Evolutionary conservation across 495 filamentous ascomycete genomes (phyloP).

Genomic region (Penicillium goetzii): DNA sequence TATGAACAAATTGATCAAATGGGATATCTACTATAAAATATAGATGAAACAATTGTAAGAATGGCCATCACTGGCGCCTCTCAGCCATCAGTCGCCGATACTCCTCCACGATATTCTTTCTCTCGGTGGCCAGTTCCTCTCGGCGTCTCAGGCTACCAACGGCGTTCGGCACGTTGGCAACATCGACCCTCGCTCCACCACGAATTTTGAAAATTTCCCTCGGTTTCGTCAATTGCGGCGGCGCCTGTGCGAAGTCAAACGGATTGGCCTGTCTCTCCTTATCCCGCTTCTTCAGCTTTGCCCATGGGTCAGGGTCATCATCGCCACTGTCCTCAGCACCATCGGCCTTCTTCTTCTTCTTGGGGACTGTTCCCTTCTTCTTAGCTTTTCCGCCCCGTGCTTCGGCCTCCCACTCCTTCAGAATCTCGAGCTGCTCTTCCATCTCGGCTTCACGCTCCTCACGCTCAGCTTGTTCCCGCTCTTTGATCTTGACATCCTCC

Average conservation of each 20-base stretch:
- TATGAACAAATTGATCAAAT: conserved; percentile 26
- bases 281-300: conserved; percentile 62
- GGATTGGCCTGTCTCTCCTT: conserved; percentile 59
- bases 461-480: conserved; percentile 67
- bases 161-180: conserved; percentile 72
- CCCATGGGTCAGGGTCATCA: conserved; percentile 81
- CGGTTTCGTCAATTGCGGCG: conserved; percentile 72
- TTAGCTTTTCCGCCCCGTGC: conserved; percentile 57
- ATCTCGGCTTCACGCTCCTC: conserved; percentile 58
- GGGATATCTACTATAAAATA: conserved; percentile 23
- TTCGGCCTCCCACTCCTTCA: conserved; percentile 54
- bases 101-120: conserved; percentile 76
- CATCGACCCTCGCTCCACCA: conserved; percentile 69
- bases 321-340: conserved; percentile 39
- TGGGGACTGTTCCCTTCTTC: conserved; percentile 49
- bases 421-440: conserved; percentile 53
- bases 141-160: conserved; percentile 79
- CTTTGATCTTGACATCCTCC: conserved; percentile 66
- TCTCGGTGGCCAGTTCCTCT: conserved; percentile 77
- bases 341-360: conserved; percentile 48
- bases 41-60: not conserved
- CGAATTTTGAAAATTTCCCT: conserved; percentile 70
- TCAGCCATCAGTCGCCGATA: conserved; percentile 81
- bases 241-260: conserved; percentile 80
- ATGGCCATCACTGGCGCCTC: conserved; percentile 49